These are phyloP conservation scores for Trichoderma polysporum DNA, from an alignment of 2,329 filamentous ascomycete species.

Conservation along the genomic window DNA sequence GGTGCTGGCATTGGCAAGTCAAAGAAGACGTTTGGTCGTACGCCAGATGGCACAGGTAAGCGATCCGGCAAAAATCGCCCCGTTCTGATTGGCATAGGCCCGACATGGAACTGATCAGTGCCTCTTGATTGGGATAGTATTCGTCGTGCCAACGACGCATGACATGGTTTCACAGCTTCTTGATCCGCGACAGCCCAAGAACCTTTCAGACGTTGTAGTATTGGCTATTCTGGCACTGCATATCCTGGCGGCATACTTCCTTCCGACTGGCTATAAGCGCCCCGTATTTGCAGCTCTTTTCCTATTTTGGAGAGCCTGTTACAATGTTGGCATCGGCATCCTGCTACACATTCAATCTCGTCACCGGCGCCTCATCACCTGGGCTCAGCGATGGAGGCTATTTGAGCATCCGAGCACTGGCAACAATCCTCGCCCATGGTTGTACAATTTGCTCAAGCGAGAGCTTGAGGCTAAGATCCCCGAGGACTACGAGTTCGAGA, in stretches of 20 bases:
- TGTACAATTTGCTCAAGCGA: slow-evolving; percentile 80
- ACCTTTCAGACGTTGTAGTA: slow-evolving; percentile 80
- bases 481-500: slow-evolving; percentile 88
- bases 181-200: slow-evolving; percentile 93
- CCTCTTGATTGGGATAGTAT: slow-evolving; percentile 61
- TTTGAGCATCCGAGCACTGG: slow-evolving; percentile 83
- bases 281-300: slow-evolving; percentile 82
- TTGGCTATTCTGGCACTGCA: slow-evolving; percentile 74
- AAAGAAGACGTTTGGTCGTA: slow-evolving; percentile 86
- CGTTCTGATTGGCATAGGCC: background rate
- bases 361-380: slow-evolving; percentile 78
- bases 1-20: slow-evolving; percentile 21
- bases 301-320: slow-evolving; percentile 86
- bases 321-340: slow-evolving; percentile 92
- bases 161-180: slow-evolving; percentile 99
- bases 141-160: slow-evolving; percentile 91
- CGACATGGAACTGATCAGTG: slow-evolving; percentile 19
- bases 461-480: slow-evolving; percentile 95
- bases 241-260: slow-evolving; percentile 68
- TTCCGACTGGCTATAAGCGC: slow-evolving; percentile 68
- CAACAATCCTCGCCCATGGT: slow-evolving; percentile 75
- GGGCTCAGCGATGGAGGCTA: slow-evolving; percentile 81
- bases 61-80: slow-evolving; percentile 25
- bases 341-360: slow-evolving; percentile 88
- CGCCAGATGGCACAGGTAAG: slow-evolving; percentile 86